Conservation (phyloP, 83 land plant species). For the Isoetes engelmannii region DNA sequence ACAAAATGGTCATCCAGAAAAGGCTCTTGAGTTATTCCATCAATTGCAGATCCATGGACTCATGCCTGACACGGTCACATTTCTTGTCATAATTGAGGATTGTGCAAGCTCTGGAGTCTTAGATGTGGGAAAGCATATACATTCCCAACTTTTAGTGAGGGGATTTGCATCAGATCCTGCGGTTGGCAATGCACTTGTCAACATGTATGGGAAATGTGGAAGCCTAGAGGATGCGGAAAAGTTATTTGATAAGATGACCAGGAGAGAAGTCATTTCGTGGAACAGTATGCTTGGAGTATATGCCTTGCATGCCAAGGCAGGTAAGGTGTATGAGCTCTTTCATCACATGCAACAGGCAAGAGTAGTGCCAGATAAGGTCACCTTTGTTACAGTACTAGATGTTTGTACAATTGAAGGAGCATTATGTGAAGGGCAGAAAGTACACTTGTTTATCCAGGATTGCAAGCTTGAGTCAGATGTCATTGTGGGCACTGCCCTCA, state of each 20-base stretch:
- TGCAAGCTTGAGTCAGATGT: neutral
- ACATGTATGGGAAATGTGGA: slow-evolving; percentile 6
- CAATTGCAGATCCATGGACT: slow-evolving; percentile 13
- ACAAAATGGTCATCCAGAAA: slow-evolving; percentile 1
- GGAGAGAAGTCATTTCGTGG: neutral
- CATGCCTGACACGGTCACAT: slow-evolving; percentile 26
- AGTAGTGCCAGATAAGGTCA: slow-evolving; percentile 2
- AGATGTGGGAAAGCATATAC: slow-evolving; percentile 27
- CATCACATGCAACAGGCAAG: slow-evolving; percentile 3
- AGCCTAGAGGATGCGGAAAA: neutral
- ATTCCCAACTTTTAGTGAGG: slow-evolving; percentile 13
- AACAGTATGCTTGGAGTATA: neutral
- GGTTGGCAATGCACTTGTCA: neutral
- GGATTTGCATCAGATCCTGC: slow-evolving; percentile 18
- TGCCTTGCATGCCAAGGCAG: neutral
- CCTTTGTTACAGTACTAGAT: slow-evolving; percentile 9
- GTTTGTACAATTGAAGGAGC: slow-evolving; percentile 11
- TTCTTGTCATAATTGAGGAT: slow-evolving; percentile 20
- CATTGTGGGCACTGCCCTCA: slow-evolving; percentile 14
- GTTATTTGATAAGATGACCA: neutral
- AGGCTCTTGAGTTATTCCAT: slow-evolving; percentile 12
- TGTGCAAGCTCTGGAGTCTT: slow-evolving; percentile 14
- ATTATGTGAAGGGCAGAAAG: slow-evolving; percentile 6
- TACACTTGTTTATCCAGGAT: neutral
- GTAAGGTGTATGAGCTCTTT: neutral